These are phyloP conservation scores for Xylaria palmicola DNA, from an alignment of 495 filamentous ascomycete species.

Conservation along the genomic window DNA sequence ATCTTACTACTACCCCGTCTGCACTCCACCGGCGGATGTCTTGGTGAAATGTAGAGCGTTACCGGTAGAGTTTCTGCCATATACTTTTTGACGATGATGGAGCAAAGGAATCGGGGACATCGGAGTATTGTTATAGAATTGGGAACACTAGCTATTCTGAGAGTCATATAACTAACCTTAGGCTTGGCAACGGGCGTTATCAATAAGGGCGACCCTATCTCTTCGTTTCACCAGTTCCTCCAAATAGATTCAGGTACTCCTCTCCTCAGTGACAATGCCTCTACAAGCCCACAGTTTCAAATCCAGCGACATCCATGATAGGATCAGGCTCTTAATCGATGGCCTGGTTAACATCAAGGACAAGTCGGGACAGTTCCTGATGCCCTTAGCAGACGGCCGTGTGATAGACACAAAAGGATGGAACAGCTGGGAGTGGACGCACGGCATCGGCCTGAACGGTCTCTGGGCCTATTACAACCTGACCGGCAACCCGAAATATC, in stretches of 20 bases:
- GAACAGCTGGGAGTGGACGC: constrained; percentile 80
- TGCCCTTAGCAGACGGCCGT: constrained; percentile 64
- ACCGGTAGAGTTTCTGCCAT: background rate
- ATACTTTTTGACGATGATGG: background rate
- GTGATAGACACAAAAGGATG: constrained; percentile 79
- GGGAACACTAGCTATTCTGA: background rate
- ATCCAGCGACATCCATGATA: constrained; percentile 50
- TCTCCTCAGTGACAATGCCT: constrained; percentile 32
- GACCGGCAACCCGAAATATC: constrained; percentile 50
- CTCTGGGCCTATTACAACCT: constrained; percentile 73
- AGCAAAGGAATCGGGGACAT: background rate
- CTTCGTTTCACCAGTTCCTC: background rate
- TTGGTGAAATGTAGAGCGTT: background rate
- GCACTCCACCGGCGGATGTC: background rate
- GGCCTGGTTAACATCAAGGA: constrained; percentile 71
- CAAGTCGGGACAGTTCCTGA: constrained; percentile 64
- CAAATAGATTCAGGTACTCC: background rate
- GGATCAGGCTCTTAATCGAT: constrained; percentile 60
- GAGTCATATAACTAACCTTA: background rate
- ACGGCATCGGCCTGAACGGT: constrained; percentile 75
- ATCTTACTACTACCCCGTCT: background rate
- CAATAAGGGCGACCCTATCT: background rate
- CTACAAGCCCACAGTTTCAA: constrained; percentile 37
- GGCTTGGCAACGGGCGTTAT: background rate
- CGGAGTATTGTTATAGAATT: too few relatives aligned